These are phyloP conservation scores for Bipolaris victoriae DNA, from an alignment of 2,329 filamentous ascomycete species.

Conservation along the genomic window DNA sequence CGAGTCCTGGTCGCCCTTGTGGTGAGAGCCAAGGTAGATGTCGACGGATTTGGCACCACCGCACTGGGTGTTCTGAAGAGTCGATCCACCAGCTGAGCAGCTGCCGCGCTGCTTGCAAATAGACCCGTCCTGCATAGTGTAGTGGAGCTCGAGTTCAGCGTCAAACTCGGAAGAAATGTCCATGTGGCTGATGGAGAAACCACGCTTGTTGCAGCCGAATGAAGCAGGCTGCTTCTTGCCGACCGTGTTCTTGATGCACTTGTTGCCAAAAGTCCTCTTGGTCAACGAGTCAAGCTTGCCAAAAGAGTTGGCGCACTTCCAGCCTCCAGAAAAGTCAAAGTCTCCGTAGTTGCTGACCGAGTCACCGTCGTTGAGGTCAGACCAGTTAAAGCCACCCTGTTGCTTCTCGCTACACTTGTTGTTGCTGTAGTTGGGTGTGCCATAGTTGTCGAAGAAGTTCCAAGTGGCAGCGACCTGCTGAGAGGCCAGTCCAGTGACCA, in stretches of 20 bases:
- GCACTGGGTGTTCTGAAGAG: slow-evolving; percentile 84
- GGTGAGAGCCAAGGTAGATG: slow-evolving; percentile 62
- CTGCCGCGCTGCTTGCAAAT: slow-evolving; percentile 74
- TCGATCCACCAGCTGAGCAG: slow-evolving; percentile 71
- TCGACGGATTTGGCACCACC: slow-evolving; percentile 85
- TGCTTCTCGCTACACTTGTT: slow-evolving; percentile 79
- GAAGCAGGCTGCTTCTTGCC: slow-evolving; percentile 59
- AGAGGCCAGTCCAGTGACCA: slow-evolving; percentile 55
- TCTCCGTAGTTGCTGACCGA: slow-evolving; percentile 70
- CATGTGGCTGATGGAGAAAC: slow-evolving; percentile 78
- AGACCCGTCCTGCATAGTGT: slow-evolving; percentile 81
- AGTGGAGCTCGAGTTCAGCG: slow-evolving; percentile 82
- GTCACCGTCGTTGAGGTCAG: slow-evolving; percentile 57
- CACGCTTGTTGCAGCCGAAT: slow-evolving; percentile 70
- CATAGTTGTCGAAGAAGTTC: slow-evolving; percentile 62
- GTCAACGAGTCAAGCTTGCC: slow-evolving; percentile 63
- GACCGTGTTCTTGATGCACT: slow-evolving; percentile 53
- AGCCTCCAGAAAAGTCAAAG: slow-evolving; percentile 69
- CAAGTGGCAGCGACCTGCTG: slow-evolving; percentile 58
- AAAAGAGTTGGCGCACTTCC: slow-evolving; percentile 69
- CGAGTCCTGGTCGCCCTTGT: slow-evolving; percentile 58
- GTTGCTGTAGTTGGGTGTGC: slow-evolving; percentile 72
- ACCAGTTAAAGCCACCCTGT: slow-evolving; percentile 74
- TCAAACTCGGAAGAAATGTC: slow-evolving; percentile 77
- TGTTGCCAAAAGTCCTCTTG: slow-evolving; percentile 53